Base-by-base conservation (phyloP, 371 early-diverging fungal species). In the Mucor indicus region DNA sequence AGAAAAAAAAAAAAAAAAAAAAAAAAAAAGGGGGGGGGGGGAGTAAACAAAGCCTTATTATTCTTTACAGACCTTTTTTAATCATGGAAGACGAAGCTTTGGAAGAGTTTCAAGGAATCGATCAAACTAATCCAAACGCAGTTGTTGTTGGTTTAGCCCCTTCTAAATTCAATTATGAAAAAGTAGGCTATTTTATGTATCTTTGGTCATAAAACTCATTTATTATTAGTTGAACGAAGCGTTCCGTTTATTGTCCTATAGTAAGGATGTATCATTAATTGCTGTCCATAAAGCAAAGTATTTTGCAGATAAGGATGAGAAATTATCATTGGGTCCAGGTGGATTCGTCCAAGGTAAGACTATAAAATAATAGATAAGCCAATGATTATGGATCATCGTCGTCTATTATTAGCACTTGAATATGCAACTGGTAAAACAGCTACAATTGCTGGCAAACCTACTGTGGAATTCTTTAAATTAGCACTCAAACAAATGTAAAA, bases 71-170 rank as follows among this genome's bases (percentile, higher is more conserved):
- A 21, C 94, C 94, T 7, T 49, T 91, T 13, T 59, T 92, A 17
- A 64, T 93, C 11, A 73, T 93, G 46, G 90, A 87, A 48, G 75
- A 75, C 25, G 84, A 67, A 2, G 92, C 92, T 3, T 47, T 77
- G 36, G 77, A 74, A n/a, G 90, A 89, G 50, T 92, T 92, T 57
- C 55, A 59, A 30, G 85, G 66, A 6, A 52, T 87, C 12, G 72
- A 77, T 31, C 69, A 60, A 9, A 42, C 53, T 7, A 55, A 77
- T 25, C 89, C 90, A 0, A 72, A 88, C 52, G 79, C 83, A n/a
- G 91, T 93, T 3, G 89, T 93, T 3, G 64, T 92, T 7, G 94
- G 94, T 2, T 67, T 92, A 27, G 85, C 90, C 0, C 92, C 91
- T 5, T 79, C 84, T 3, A 73, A 70, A 50, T 87, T 93, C 41